Base-by-base conservation (phyloP, 2,329 filamentous ascomycete species). In the Thielaviopsis ethacetica region DNA sequence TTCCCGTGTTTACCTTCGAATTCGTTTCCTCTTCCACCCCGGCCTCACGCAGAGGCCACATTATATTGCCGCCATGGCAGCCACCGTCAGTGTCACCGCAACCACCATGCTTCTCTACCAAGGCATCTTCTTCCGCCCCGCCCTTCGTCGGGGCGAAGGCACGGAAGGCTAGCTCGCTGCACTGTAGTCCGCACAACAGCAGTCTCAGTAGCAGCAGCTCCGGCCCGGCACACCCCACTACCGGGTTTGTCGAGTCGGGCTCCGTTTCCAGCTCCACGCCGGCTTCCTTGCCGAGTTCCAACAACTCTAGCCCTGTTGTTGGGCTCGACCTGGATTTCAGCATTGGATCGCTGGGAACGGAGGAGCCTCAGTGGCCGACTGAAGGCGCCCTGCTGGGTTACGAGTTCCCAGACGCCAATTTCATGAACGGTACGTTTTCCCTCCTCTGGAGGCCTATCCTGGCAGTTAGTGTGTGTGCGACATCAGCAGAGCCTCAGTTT, bases 1-100 rank as follows among this genome's bases (percentile, higher is more conserved):
- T 57, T 60, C 55, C 51, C 59, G 59, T 60, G 59, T 60, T 57
- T 50, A 60, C 59, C 27, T 58, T 60, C 55, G 55, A 58, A 47
- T 51, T 57, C 54, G 54, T 60, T 34, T 34, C 51, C 34, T 17
- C 22, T 26, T 15, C 51, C 34, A 21, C 52, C 21, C 50, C 54
- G 55, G 59, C 59, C 59, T 60, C 58, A 47, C 38, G 47, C 15
- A 53, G 59, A 60, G 59, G 59, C 59, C 59, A 56, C 44, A 27
- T 27, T 57, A 50, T 19, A 55, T 51, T 60, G 59, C 54, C 59
- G 21, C 26, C 22, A 24, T 58, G 59, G 59, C 59, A 41, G 24
- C 27, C 55, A 44, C 4, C 55, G 50, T 22, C 38, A 17, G 24
- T 19, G 51, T 19, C 27, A 22, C 24, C 24, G 21, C 30, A 19